A percentile compares a stretch with the other conserved stretches of the same genome.
phyloP scores from a whole-genome alignment of 345 rosid genomes.

The Eucalyptus camaldulensis region DNA sequence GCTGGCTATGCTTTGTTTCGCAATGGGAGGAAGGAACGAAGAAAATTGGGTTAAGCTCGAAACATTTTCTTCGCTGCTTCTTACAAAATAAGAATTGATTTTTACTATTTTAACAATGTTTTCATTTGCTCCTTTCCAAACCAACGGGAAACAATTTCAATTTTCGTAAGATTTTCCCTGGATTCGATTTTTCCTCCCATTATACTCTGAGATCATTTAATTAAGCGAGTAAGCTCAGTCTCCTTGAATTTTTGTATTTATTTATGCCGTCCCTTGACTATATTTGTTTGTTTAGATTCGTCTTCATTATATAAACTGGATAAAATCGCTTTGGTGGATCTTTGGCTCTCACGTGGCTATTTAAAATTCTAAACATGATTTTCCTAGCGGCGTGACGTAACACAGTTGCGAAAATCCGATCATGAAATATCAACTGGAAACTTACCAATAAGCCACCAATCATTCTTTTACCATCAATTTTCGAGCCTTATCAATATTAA shows the following conservation, averaged over 20 bases:
- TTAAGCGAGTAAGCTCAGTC: background rate
- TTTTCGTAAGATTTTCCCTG: background rate
- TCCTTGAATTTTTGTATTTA: background rate
- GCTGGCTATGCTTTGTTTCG: background rate
- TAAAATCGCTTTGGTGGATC: background rate
- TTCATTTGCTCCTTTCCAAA: background rate
- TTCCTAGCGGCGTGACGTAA: background rate
- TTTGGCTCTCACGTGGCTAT: background rate
- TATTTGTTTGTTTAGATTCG: background rate
- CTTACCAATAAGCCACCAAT: background rate
- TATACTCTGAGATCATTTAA: too few relatives aligned
- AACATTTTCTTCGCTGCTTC: background rate
- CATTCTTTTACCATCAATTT: background rate
- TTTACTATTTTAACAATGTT: background rate
- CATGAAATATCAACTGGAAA: background rate
- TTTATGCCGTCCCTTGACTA: background rate
- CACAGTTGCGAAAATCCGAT: background rate
- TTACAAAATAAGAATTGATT: background rate
- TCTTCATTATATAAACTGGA: background rate
- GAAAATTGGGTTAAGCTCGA: background rate
- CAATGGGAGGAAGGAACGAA: background rate
- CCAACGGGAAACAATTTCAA: background rate
- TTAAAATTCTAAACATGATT: background rate
- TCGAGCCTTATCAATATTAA: background rate
- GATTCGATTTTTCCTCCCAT: background rate